These are phyloP conservation scores for Marasmius sp. DNA, from an alignment of 1,284 basidiomycete genomes.

Conservation along the genomic window DNA sequence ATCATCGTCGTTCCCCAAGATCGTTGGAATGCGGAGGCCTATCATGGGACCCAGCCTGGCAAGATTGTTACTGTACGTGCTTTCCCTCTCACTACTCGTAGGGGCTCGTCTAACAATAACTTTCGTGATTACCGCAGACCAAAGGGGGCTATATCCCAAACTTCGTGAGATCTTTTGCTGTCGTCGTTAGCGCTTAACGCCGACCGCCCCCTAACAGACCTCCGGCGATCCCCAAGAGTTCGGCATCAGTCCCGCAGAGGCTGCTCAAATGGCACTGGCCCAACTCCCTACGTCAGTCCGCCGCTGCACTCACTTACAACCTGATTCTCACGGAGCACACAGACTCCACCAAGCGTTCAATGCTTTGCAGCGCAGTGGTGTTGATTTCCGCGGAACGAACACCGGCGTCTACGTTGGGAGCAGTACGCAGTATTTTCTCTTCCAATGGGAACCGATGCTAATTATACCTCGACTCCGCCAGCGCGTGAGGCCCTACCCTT, in stretches of 20 bases:
- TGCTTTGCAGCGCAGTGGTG: background rate
- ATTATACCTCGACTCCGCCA: background rate
- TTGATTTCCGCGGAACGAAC: conserved; percentile 1
- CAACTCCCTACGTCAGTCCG: background rate
- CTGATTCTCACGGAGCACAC: background rate
- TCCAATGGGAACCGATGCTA: background rate
- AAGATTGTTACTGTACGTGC: background rate
- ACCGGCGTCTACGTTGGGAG: conserved; percentile 4
- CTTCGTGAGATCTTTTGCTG: background rate
- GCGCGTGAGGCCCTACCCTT: background rate
- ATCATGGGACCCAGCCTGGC: background rate
- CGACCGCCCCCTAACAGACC: background rate
- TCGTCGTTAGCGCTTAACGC: background rate
- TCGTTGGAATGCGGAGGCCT: conserved; percentile 5
- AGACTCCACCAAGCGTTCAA: conserved; percentile 2
- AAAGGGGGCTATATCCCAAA: conserved; percentile 1
- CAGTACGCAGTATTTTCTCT: background rate
- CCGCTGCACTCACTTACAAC: background rate
- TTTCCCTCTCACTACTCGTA: background rate
- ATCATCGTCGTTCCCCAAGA: conserved; percentile 1
- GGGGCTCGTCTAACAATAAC: background rate
- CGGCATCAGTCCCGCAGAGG: background rate
- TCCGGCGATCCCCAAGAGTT: background rate
- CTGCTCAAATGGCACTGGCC: background rate
- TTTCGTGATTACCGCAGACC: background rate